Base-by-base conservation (phyloP, 78 protist species). In the Mantamonas sphyraenae region DNA sequence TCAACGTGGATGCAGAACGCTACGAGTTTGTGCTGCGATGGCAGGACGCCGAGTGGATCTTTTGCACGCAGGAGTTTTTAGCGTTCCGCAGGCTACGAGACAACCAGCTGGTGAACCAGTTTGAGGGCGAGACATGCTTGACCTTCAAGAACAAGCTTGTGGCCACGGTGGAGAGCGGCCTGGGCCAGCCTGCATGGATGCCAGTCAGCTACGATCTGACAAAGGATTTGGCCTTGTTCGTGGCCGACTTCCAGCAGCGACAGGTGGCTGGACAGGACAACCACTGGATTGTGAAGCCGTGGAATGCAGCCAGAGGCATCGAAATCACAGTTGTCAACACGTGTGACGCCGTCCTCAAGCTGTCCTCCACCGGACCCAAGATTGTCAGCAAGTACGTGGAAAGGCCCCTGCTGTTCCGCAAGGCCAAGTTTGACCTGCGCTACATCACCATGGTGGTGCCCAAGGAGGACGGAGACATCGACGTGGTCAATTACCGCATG, bases 261-360 rank as follows among this genome's bases (percentile, higher is more conserved):
- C 19, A 30, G 37, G 68, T 50, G 5, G 53, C 35, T 4, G 35
- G 30, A 9, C 47, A 12, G 37, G 43, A 37, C 30, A 26, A 63
- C 31, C 42, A 57, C 62, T 69, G 74, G 74, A 60, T 69, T 5
- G 47, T 30, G 55, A 69, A 69, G 74, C 74, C 74, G 34, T 69
- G 74, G 74, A 60, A 69, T 14, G n/a, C 7, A 4, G 34, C 65
- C 59, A 65, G 74, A 10, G 8, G 57, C 56, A 60, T 8, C 28
- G 43, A 53, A 34, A 69, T 69, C 56, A 12, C 3, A 7, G 55
- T 19, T 20, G 19, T 61, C 26, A 7, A 9, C 24, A 19, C 4
- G 61, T 40, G 3, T 5, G 3, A 2, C 38, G 10, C 3, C 37
- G 14, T 19, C 39, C 65, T 60, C n/a, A 17, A 22, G 20, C 65